Evolutionary conservation across 75 land plant species (phyloP), one percentile per base, ranked within the genome.

Genomic region (Cryptomeria japonica): DNA sequence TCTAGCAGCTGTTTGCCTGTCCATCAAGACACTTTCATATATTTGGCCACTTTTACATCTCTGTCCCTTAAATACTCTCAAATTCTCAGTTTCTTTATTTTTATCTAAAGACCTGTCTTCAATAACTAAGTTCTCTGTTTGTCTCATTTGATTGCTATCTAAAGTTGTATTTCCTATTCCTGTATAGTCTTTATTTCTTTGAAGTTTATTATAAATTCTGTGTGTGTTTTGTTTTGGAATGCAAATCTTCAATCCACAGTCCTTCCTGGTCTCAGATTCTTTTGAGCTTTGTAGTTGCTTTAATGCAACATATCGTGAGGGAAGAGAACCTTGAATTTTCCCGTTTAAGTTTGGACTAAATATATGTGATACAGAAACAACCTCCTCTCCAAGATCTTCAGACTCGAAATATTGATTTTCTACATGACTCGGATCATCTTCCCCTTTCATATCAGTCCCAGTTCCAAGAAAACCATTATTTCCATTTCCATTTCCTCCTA

Each of bases 381-480:
- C 90, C 68, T 92, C 93, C 68, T 94, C 93, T 22, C 88, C 89
- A 7, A 10, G 12, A 5, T 89, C 92, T 32, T 92, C 89, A 80
- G 84, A 92, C 32, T n/a, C 34, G 9, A 72, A n/a, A 32, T 32
- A 2, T 75, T 75, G 37, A 75, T 32, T 73, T 32, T 73, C 77
- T 34, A 0, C 77, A 31, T 32, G 77, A 3, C 11, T 75, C 37
- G 14, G 37, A 75, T 32, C 31, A n/a, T 12, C 37, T 73, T 73
- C 37, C 14, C 37, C 15, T 32, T 73, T 34, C 77, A 32, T 25
- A 34, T 34, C 77, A 73, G 1, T 12, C 77, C 34, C 34, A 34
- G 14, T 32, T 34, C 77, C 77, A 73, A 11, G 3, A 34, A 13
- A 32, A 73, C 36, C 77, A 32, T 73, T 34, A 37, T 11, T 73